Conservation (phyloP, 2,329 filamentous ascomycete species). For the Epichloe aotearoae region DNA sequence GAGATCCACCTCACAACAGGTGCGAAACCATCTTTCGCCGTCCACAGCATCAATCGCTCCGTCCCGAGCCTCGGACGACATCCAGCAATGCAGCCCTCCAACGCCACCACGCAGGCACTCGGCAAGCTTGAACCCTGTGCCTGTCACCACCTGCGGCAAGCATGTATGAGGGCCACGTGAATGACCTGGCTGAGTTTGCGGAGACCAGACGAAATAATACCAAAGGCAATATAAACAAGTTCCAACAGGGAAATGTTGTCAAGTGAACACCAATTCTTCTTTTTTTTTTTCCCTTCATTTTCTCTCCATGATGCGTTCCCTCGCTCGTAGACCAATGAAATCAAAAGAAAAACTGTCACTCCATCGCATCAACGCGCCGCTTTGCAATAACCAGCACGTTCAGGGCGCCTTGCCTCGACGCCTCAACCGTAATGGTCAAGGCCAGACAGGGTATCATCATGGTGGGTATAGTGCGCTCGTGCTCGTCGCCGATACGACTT, state of each 20-base stretch:
- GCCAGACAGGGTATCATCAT: constrained; percentile 28
- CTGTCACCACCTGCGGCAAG: neutral
- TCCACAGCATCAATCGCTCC: neutral
- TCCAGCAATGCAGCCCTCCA: constrained; percentile 3
- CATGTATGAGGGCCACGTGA: neutral
- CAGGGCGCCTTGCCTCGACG: neutral
- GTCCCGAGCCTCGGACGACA: neutral
- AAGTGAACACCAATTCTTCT: too few relatives aligned
- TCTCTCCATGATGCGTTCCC: neutral
- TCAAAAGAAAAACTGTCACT: neutral
- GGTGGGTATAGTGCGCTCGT: constrained; percentile 26
- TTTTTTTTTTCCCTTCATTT: neutral
- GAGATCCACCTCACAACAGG: neutral
- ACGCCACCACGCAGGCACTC: neutral
- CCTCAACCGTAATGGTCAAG: constrained; percentile 17
- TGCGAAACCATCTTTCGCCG: neutral
- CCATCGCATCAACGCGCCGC: constrained; percentile 2
- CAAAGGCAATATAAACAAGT: neutral
- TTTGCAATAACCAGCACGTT: neutral
- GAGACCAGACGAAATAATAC: neutral
- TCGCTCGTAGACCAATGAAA: neutral
- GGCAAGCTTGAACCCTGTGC: neutral
- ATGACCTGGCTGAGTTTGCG: neutral
- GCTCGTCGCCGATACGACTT: constrained; percentile 23
- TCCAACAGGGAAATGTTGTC: neutral